phyloP scores from a whole-genome alignment of 1,284 basidiomycete genomes.

The Marasmius oreades region DNA sequence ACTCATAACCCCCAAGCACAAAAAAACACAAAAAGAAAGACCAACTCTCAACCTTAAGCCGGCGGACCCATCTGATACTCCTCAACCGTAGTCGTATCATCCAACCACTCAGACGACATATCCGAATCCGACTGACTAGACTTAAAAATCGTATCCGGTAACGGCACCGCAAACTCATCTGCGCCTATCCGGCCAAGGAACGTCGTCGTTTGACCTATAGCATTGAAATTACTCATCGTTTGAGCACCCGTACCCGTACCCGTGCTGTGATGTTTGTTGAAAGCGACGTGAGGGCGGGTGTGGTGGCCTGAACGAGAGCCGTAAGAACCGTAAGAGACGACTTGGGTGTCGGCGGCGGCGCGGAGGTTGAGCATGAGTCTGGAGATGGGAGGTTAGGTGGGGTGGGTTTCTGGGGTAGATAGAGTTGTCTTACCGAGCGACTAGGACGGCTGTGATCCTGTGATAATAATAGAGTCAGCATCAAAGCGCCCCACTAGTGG shows the following conservation, averaged over 20 bases:
- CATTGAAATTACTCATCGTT: not conserved
- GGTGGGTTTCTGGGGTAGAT: not conserved
- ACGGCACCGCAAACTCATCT: not conserved
- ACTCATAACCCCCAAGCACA: too few relatives aligned
- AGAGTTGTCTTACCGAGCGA: not conserved
- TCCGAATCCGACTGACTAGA: too few relatives aligned
- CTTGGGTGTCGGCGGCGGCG: not conserved
- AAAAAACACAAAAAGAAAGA: too few relatives aligned
- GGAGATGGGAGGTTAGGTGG: not conserved
- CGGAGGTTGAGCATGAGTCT: not conserved
- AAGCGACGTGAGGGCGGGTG: not conserved
- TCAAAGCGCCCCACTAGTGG: too few relatives aligned
- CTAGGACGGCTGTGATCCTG: not conserved
- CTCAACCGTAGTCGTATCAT: too few relatives aligned
- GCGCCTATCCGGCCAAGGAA: not conserved
- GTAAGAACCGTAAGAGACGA: too few relatives aligned
- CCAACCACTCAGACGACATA: too few relatives aligned
- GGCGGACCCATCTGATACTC: too few relatives aligned
- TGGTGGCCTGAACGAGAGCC: not conserved
- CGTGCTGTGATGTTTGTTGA: not conserved
- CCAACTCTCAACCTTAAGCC: too few relatives aligned
- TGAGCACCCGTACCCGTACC: too few relatives aligned
- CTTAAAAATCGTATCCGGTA: not conserved
- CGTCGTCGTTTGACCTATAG: not conserved
- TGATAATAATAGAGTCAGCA: not conserved